Base-by-base conservation (phyloP, 208 protist genomes). In the Trypanosoma avium region DNA sequence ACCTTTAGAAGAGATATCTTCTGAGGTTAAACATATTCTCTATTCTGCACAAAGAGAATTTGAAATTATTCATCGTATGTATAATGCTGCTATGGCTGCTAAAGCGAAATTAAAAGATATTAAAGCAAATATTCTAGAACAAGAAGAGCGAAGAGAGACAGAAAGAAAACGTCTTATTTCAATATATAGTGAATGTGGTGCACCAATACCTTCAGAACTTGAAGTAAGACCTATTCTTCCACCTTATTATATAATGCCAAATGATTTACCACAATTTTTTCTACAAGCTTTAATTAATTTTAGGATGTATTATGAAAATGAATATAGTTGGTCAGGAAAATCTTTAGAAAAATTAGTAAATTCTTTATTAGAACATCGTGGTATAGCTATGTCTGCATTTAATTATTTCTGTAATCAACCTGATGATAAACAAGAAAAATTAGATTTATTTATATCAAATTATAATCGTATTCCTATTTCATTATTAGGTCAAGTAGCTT, bases 181-280 rank as follows among this genome's bases (percentile, higher is more conserved):
- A 9, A 36, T 91, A 10, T 96, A 94, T 73, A 75, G 58, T 12
- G 90, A 96, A 48, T 84, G 82, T 62, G 82, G 84, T 21, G 79
- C 79, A 2, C 61, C 85, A 1, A 68, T 92, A 36, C 87, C 90
- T 5, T 38, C 75, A 2, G 77, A 82, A 67, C 71, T 96, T 30
- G 58, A 71, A 55, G 29, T 32, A 12, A 19, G 27, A 17, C 21
- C 26, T 4, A 46, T 29, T 2, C n/a, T 29, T 21, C 9, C 64
- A 26, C 32, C 48, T 17, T 75, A 68, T 58, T 74, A 67, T 63
- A 50, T 35, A n/a, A 55, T 89, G 42, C 83, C 83, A 8, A 36
- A 59, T 4, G 67, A 75, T 10, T 17, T 81, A 9, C 77, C 76
- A 12, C 52, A 60, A 29, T 38, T 79, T 7, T 67, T 93, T 15